A percentile compares a stretch with the other conserved stretches of the same genome.
phyloP scores from a whole-genome alignment of 768 basidiomycete species.

The Terana coerulea region DNA sequence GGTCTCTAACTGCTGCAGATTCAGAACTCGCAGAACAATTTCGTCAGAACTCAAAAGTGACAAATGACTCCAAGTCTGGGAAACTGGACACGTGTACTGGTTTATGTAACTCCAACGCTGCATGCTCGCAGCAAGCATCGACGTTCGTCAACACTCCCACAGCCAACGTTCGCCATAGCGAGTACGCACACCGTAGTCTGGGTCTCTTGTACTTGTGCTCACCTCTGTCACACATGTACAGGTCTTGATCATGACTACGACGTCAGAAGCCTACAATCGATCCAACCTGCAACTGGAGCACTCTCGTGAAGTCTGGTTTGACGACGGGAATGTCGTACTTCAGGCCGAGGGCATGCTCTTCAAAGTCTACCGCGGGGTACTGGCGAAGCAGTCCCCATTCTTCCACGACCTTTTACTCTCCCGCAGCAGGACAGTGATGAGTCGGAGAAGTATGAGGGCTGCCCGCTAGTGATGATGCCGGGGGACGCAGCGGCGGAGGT shows the following conservation, averaged over 20 bases:
- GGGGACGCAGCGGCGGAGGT: background rate
- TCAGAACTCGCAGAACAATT: too few relatives aligned
- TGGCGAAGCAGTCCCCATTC: constrained; percentile 23
- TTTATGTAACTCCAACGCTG: too few relatives aligned
- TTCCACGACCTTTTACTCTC: constrained; percentile 5
- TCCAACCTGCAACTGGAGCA: background rate
- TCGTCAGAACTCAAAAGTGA: too few relatives aligned
- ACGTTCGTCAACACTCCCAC: background rate
- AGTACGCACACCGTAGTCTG: background rate
- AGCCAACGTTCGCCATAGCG: background rate
- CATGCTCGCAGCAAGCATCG: background rate
- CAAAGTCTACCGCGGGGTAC: constrained; percentile 23
- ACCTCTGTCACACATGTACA: background rate
- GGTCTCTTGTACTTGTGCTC: background rate
- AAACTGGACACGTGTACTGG: too few relatives aligned
- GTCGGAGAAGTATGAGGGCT: constrained; percentile 1
- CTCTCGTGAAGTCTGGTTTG: constrained; percentile 22
- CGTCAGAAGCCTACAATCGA: background rate
- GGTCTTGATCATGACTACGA: background rate
- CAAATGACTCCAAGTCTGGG: too few relatives aligned
- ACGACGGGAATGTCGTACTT: constrained; percentile 26
- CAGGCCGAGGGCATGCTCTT: constrained; percentile 21
- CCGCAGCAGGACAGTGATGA: constrained; percentile 3
- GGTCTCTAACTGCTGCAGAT: too few relatives aligned
- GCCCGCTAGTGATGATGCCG: background rate